Evolutionary conservation across 768 basidiomycete species (phyloP), one percentile per base, ranked within the genome.

Genomic region (Trametes villosa): DNA sequence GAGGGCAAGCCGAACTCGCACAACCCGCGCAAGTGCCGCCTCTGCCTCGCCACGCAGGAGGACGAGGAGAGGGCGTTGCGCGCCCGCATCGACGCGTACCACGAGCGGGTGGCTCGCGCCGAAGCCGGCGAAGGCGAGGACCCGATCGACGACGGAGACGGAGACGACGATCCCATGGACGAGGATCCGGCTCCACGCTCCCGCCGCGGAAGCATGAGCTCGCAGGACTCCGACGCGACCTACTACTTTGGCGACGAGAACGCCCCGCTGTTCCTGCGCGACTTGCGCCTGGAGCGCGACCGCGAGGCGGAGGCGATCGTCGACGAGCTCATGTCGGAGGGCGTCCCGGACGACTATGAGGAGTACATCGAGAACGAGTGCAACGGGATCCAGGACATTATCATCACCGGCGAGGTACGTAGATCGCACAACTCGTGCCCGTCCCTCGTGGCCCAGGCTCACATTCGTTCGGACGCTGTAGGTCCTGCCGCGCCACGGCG

Each of bases 331-430:
- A 62, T 67, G 57, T 36, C 36, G 15, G 51, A 60, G 15, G 51
- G 29, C 27, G 17, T 58, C 3, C 55, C 59, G 12, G 72, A 62
- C 13, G 64, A 29, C 22, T 59, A 41, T 60, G 60, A 63, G 1
- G 71, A 74, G 34, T 67, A 65, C 68, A 71, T 46, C 62, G 63
- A 57, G 34, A 60, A 57, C 59, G 61, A 58, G 22, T 90, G 89
- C 54, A 69, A 75, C 31, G 87, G 88, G 1, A 78, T 88, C 5
- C 73, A 72, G 55, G 88, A 91, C 64, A 81, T 86, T 46, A 75
- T 88, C 30, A 70, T 90, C 62, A 82, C 81, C 13, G 88, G 88
- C 53, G 79, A 81, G 72, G 86, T 86, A 57, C 60, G 76, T 68
- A 29, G 26, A 50, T 33, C 29, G 20, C 30, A 4, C 9, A 12